Evolutionary conservation across 495 filamentous ascomycete species (phyloP).

Genomic region (Lentithecium fluviatile): DNA sequence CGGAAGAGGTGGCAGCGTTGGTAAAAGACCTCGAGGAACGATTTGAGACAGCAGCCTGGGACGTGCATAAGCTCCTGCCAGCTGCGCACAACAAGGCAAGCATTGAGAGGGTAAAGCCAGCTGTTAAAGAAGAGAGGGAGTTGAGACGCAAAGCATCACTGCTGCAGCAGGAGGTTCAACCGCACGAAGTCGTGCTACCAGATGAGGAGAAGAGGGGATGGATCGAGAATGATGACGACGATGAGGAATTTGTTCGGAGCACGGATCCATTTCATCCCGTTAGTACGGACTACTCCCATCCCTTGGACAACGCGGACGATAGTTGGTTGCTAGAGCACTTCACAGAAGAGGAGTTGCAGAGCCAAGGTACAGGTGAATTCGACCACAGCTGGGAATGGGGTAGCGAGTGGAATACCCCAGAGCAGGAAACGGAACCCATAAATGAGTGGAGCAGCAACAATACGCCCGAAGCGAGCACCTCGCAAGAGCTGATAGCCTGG

Average conservation of each 20-base stretch:
- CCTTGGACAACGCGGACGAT: not conserved
- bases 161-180: conserved; percentile 12
- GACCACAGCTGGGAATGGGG: too few relatives aligned
- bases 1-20: not conserved
- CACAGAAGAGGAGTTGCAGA: not conserved
- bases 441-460: not conserved
- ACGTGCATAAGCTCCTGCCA: not conserved
- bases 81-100: not conserved
- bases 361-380: too few relatives aligned
- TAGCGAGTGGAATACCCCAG: not conserved
- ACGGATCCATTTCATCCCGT: not conserved
- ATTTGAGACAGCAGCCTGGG: conserved; percentile 1
- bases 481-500: not conserved
- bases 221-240: not conserved
- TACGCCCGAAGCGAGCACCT: not conserved
- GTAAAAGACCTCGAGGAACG: conserved; percentile 1
- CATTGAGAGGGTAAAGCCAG: not conserved
- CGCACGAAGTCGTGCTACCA: conserved; percentile 7
- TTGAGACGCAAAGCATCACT: not conserved
- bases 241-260: not conserved
- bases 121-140: not conserved
- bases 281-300: not conserved
- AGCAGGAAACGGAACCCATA: not conserved
- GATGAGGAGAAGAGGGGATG: not conserved
- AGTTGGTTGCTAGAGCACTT: conserved; percentile 1